Percentiles rank a stretch among this genome's conserved stretches.
Conservation (phyloP, 441 rosid genomes). For the Codiaeum variegatum region DNA sequence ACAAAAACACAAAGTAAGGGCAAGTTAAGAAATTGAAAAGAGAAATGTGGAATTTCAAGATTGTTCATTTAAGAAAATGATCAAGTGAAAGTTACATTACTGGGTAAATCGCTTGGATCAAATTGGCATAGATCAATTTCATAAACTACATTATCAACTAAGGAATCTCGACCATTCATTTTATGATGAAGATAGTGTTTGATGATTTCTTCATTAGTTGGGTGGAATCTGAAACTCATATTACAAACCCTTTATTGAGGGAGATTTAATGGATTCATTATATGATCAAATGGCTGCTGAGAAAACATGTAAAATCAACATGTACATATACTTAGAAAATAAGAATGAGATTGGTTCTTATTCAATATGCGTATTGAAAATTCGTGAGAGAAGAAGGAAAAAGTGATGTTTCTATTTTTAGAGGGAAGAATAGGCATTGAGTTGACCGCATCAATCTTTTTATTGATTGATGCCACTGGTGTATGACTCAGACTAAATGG, state of each 20-base stretch:
- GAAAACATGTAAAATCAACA: too few relatives aligned
- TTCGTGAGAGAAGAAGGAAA: too few relatives aligned
- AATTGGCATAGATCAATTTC: constrained; percentile 12
- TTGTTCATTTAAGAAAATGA: background rate
- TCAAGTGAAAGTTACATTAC: background rate
- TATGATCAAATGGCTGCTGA: background rate
- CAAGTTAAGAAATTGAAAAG: background rate
- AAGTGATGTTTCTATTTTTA: too few relatives aligned
- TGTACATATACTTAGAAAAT: too few relatives aligned
- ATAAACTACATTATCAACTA: background rate
- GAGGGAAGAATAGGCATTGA: too few relatives aligned
- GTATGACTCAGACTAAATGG: too few relatives aligned
- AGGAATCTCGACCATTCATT: constrained; percentile 16
- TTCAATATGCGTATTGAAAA: too few relatives aligned
- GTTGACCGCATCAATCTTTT: too few relatives aligned
- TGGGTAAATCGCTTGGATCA: constrained; percentile 24
- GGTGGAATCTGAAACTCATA: constrained; percentile 32
- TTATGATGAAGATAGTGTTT: constrained; percentile 19
- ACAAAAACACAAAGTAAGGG: background rate
- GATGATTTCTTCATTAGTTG: constrained; percentile 34
- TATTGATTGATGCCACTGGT: too few relatives aligned
- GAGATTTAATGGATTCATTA: background rate
- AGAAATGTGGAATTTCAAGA: background rate
- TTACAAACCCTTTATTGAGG: background rate
- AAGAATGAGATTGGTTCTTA: too few relatives aligned